Conservation (phyloP, 139 green algal genomes). For the Picochlorum sp. region DNA sequence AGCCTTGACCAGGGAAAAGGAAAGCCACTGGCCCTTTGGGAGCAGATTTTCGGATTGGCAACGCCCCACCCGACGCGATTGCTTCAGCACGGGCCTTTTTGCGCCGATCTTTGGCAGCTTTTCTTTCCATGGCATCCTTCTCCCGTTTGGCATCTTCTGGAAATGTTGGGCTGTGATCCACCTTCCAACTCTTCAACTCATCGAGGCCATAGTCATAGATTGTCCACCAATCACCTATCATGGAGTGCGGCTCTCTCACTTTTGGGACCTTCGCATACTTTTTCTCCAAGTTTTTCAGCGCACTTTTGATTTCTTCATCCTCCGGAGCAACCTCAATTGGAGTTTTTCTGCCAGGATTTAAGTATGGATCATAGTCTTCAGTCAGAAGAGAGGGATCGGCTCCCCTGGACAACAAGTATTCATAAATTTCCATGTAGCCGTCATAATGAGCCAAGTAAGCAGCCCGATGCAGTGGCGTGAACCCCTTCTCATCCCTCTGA, state of each 20-base stretch:
- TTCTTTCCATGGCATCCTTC: constrained; percentile 23
- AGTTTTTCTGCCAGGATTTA: constrained; percentile 67
- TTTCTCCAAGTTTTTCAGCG: constrained; percentile 56
- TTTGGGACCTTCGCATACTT: constrained; percentile 62
- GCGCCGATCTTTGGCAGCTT: constrained; percentile 13
- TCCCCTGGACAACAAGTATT: constrained; percentile 84
- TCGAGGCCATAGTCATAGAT: constrained; percentile 89
- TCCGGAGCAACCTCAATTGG: constrained; percentile 46
- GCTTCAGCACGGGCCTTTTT: constrained; percentile 13
- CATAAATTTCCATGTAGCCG: constrained; percentile 90
- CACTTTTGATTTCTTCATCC: constrained; percentile 22
- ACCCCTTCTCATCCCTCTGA: constrained; percentile 60
- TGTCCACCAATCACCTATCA: constrained; percentile 84
- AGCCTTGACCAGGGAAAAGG: constrained; percentile 85
- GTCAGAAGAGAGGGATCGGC: constrained; percentile 69
- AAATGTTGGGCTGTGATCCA: constrained; percentile 64
- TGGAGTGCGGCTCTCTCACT: constrained; percentile 50
- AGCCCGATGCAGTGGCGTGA: constrained; percentile 83
- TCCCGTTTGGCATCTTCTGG: constrained; percentile 51
- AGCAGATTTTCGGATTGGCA: background rate
- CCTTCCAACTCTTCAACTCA: constrained; percentile 51
- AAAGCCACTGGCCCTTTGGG: constrained; percentile 44
- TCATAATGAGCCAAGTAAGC: constrained; percentile 81
- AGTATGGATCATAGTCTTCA: constrained; percentile 79
- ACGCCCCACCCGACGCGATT: background rate